Conservation (phyloP, 148 eudicot genomes). For the Cornus controversa region DNA sequence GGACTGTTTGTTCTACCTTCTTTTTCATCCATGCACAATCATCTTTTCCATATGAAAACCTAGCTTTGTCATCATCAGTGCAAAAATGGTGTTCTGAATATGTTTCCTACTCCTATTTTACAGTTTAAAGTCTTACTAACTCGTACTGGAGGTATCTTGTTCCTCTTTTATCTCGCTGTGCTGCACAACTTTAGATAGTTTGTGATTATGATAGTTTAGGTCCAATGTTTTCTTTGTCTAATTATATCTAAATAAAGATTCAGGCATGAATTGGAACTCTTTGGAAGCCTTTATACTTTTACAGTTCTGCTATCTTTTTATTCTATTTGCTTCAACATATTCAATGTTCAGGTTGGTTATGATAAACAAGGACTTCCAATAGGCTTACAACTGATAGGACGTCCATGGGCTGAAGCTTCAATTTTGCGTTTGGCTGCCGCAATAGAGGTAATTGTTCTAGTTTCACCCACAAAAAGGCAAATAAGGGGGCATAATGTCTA, state of each 20-base stretch:
- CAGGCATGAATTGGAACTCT: not conserved
- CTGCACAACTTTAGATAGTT: not conserved
- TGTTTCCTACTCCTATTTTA: no score
- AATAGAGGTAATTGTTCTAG: conserved; percentile 52
- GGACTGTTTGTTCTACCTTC: no score
- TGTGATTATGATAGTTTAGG: not conserved
- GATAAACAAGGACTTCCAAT: conserved; percentile 95
- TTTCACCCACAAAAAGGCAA: not conserved
- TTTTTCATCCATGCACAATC: no score
- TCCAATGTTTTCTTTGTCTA: not conserved
- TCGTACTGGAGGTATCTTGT: not conserved
- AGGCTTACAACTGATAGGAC: conserved; percentile 86
- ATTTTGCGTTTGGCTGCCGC: conserved; percentile 81
- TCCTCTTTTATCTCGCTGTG: not conserved
- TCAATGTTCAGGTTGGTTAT: conserved; percentile 70
- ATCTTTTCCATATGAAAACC: no score
- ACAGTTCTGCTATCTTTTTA: not conserved
- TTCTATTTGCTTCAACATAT: not conserved
- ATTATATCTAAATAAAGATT: not conserved
- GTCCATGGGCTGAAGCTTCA: conserved; percentile 94
- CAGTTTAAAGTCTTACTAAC: no score
- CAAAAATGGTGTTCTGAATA: no score
- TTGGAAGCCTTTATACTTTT: not conserved
- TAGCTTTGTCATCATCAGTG: no score
- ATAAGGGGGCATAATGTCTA: not conserved